Evolutionary conservation across 176 grass and related monocot genomes (phyloP), one percentile per base, ranked within the genome.

Genomic region (Oryza punctata): DNA sequence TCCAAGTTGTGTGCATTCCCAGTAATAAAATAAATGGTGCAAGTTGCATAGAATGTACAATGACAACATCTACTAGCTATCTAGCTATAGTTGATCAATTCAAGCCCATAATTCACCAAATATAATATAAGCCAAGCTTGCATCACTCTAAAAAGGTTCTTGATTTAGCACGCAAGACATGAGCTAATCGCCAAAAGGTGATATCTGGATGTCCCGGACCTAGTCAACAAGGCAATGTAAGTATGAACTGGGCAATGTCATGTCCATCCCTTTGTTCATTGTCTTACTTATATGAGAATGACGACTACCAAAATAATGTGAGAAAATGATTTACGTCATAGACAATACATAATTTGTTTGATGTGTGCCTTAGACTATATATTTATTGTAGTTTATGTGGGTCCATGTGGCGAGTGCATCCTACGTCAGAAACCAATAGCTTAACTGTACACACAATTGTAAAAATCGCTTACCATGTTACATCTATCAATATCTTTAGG

Each of bases 181-280:
- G 79, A 83, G 79, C 67, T 86, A 90, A 79, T 82, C n/a, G 80
- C 74, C 84, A 90, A 86, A 90, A 90, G 83, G 73, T 83, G 61
- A 74, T 83, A 49, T 41, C 63, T 79, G 79, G 84, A 78, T 40
- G 44, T 18, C 28, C 75, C 12, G 5, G 83, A 82, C 84, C 38
- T 49, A 30, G 84, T 90, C 84, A 90, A 63, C 84, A 90, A 82
- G 24, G 47, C 37, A 75, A 2, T 18, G 21, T 15, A 72, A n/a
- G 28, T 25, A 64, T 28, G 70, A 70, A 15, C 38, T 10, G 29
- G 9, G 60, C 12, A 40, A 43, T 44, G 73, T 90, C 32, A 14
- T 57, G 72, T 49, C 72, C 65, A 29, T 21, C 50, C 29, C 27
- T 66, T 83, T 66, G 71, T 5, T 46, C 7, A 0, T 13, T 12